Evolutionary conservation across 345 rosid species (phyloP).

Genomic region (Ailanthus altissimus): DNA sequence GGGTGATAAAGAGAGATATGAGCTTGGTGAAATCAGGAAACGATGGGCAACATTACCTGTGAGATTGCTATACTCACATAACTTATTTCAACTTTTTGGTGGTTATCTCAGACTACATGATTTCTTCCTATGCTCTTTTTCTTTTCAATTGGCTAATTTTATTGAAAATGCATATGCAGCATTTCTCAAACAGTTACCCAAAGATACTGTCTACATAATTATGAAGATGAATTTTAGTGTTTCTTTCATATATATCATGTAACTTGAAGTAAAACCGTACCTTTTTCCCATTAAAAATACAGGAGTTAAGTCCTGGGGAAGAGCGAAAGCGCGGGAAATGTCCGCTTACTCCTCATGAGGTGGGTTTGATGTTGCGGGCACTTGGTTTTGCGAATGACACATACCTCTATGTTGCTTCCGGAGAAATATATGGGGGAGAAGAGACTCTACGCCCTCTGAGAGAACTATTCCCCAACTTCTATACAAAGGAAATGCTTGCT

Average conservation of each 20-base stretch:
- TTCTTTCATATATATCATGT: neutral
- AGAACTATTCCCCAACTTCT: slow-evolving; percentile 91
- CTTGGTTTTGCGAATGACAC: slow-evolving; percentile 92
- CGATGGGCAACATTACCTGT: slow-evolving; percentile 98
- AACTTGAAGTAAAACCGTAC: neutral
- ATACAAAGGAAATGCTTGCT: slow-evolving; percentile 93
- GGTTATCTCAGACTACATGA: neutral
- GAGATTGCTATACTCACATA: slow-evolving; percentile 39
- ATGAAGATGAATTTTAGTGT: neutral
- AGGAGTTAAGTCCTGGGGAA: slow-evolving; percentile 86
- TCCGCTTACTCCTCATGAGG: slow-evolving; percentile 95
- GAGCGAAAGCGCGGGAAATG: slow-evolving; percentile 96
- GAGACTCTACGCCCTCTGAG: slow-evolving; percentile 77
- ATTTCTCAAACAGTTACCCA: neutral
- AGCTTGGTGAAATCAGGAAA: slow-evolving; percentile 89
- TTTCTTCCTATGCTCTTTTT: neutral
- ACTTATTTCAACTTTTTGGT: slow-evolving; percentile 8
- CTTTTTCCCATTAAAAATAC: slow-evolving; percentile 20
- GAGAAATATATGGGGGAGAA: slow-evolving; percentile 98
- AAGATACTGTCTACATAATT: slow-evolving; percentile 1
- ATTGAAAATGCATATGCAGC: neutral
- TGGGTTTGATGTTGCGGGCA: slow-evolving; percentile 93
- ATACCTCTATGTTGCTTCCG: slow-evolving; percentile 89
- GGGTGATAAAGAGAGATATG: slow-evolving; percentile 91
- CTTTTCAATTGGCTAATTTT: neutral